Evolutionary conservation across 2,329 filamentous ascomycete genomes (phyloP).

Genomic region (Pestalotiopsis sp.): DNA sequence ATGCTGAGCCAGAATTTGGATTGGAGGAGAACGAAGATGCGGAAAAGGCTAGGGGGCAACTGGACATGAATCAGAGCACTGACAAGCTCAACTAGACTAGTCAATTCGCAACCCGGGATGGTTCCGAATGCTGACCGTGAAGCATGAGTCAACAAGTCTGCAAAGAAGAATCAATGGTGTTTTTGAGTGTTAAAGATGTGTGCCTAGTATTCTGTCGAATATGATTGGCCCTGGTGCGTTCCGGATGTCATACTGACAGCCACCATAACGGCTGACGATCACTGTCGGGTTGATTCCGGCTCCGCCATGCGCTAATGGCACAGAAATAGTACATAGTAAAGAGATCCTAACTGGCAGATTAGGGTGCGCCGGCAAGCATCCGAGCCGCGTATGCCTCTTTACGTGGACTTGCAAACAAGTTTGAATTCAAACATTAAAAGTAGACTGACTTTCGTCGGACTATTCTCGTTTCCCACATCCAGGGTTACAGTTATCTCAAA

Average conservation of each 20-base stretch:
- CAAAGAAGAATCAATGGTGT: not conserved
- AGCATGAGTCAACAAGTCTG: no score
- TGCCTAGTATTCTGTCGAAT: no score
- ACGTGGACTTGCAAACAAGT: not conserved
- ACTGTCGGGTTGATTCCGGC: not conserved
- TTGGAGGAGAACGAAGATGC: slow-evolving; percentile 1
- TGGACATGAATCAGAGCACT: not conserved
- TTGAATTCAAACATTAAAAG: not conserved
- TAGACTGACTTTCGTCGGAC: not conserved
- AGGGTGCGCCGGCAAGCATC: no score
- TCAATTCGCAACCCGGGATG: not conserved
- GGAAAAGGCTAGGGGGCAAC: not conserved
- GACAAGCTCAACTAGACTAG: not conserved
- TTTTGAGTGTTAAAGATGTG: not conserved
- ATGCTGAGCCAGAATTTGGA: not conserved
- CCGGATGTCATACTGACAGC: no score
- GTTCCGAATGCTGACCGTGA: no score
- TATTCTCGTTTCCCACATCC: not conserved
- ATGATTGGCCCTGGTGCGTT: no score
- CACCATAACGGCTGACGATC: not conserved
- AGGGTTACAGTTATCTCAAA: not conserved
- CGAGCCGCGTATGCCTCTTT: no score
- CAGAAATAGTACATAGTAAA: not conserved
- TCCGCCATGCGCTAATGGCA: not conserved
- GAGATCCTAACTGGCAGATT: no score